Base-by-base conservation (phyloP, 176 grass and related monocot species). In the maize (Zea mays) region DNA sequence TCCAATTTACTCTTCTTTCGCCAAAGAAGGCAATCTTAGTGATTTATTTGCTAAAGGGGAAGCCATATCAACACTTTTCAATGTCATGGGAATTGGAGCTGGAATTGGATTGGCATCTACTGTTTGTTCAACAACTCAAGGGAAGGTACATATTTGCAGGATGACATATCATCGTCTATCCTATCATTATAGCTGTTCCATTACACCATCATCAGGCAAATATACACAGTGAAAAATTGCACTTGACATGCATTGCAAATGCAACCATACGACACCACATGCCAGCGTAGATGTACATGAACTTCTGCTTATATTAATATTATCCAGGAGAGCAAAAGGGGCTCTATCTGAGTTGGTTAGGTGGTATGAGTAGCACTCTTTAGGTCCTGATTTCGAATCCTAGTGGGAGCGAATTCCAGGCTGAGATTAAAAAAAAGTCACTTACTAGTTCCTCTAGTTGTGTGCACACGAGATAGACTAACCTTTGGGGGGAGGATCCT, bases 41-140 rank as follows among this genome's bases (percentile, higher is more conserved):
- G 96, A 96, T 76, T 87, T 99, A 68, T 95, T 99, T 87, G 92
- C 96, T 51, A 95, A 96, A 93, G 92, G 96, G 47, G 96, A 99
- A 79, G 90, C 96, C 48, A 99, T 99, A 65, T 96, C 96, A 71
- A 99, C 96, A 78, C 85, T 99, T 83, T 95, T 81, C 57, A 95
- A 93, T 84, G 90, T 99, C 37, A 83, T 93, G 82, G 96, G 88
- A 13, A 85, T 99, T 40, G 92, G 90, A 82, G 92, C 79, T 46
- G 92, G 92, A 72, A 92, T 96, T 90, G 87, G 89, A 59, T 83
- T 99, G 74, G 90, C 92, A 73, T 99, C 96, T 74, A 95, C 92
- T 67, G 71, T 99, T 42, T 95, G 92, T 59, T 93, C 92, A 70
- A 83, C 92, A 80, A 99, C 89, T 67, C 92, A 99, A 81, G 92